Evolutionary conservation across 257 asterid species (phyloP).

Genomic region (Orobanche coerulescens): DNA sequence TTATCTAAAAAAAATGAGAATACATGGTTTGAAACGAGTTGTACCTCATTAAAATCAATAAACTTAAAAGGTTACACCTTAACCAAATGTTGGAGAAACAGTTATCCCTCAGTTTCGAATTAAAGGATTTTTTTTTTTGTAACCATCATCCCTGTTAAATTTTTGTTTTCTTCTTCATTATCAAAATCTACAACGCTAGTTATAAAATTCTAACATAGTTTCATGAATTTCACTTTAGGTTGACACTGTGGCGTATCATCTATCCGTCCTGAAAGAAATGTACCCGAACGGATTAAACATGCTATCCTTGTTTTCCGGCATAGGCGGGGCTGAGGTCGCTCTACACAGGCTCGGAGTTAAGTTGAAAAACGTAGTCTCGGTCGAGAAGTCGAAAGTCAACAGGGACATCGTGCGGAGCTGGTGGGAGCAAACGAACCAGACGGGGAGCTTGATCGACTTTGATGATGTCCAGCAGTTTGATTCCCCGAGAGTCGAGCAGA

Average conservation of each 20-base stretch:
- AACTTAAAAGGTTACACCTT: no score
- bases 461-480: conserved; percentile 53
- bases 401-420: conserved; percentile 66
- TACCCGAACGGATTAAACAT: conserved; percentile 65
- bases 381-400: conserved; percentile 62
- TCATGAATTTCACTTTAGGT: conserved; percentile 33
- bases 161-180: no score
- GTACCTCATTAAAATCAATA: no score
- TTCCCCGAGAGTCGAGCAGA: conserved; percentile 28
- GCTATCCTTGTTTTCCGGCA: conserved; percentile 80
- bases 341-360: conserved; percentile 73
- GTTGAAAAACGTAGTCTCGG: conserved; percentile 54
- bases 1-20: no score
- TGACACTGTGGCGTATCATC: conserved; percentile 84
- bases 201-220: neutral
- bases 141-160: no score
- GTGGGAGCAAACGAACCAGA: conserved; percentile 91
- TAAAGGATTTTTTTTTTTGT: no score
- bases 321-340: conserved; percentile 93
- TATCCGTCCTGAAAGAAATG: conserved; percentile 61
- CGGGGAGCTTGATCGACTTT: conserved; percentile 40
- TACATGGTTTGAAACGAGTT: no score
- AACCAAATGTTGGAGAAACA: no score
- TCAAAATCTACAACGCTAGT: no score
- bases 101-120: no score